A percentile compares a stretch with the other conserved stretches of the same genome.
Conservation (phyloP, 345 rosid species). For the Conringia planisiliqua region DNA sequence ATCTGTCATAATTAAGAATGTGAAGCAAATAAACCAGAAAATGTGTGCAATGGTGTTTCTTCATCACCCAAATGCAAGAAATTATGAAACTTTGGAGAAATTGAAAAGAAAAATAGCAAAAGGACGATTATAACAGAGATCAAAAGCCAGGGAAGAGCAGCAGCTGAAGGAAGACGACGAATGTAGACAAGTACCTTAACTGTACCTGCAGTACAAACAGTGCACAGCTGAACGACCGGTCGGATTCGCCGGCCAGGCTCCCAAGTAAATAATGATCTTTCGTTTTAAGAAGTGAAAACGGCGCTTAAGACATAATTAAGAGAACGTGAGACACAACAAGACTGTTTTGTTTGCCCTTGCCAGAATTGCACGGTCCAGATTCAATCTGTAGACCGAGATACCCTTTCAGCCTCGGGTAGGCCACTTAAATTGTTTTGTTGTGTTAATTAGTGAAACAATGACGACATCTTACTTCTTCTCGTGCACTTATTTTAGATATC, state of each 20-base stretch:
- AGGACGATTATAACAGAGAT: not conserved
- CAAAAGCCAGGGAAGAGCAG: not conserved
- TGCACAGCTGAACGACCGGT: constrained; percentile 20
- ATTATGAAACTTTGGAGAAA: not conserved
- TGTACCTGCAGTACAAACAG: not conserved
- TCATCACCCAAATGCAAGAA: constrained; percentile 8
- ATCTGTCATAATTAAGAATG: not conserved
- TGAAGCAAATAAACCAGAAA: not conserved
- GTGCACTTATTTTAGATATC: not conserved
- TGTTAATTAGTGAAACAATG: constrained; percentile 15
- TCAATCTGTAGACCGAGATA: constrained; percentile 4
- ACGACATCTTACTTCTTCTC: constrained; percentile 14
- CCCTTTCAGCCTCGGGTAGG: constrained; percentile 29
- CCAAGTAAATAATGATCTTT: not conserved
- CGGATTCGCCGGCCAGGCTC: constrained; percentile 26
- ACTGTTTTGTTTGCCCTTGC: constrained; percentile 16
- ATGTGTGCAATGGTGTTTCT: not conserved
- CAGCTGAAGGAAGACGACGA: not conserved
- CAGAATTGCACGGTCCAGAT: constrained; percentile 23
- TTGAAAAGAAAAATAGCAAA: not conserved
- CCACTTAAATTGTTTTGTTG: not conserved
- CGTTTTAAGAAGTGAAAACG: constrained; percentile 9
- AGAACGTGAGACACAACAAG: constrained; percentile 10
- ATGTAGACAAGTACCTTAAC: constrained; percentile 14
- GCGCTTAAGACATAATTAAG: constrained; percentile 19